These are phyloP conservation scores for Boletus subcaerulescens DNA, from an alignment of 768 basidiomycete species.

Conservation along the genomic window DNA sequence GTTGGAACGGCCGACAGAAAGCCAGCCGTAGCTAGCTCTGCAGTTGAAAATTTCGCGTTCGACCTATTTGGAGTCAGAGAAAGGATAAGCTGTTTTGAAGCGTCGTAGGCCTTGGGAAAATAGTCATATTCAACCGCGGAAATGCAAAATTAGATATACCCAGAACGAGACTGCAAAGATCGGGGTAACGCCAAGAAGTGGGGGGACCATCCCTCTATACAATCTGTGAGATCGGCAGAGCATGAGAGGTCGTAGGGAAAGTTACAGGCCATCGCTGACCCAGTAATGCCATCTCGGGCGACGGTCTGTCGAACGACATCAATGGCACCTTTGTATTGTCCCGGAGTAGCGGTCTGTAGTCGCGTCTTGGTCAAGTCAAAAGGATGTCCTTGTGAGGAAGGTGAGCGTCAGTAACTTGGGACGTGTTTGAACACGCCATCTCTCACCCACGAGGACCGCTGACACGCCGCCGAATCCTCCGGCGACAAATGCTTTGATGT, in stretches of 20 bases:
- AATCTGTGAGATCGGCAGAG: conserved; percentile 43
- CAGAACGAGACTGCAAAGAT: conserved; percentile 99
- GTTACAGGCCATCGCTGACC: conserved; percentile 46
- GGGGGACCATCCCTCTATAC: conserved; percentile 93
- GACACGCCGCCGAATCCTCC: conserved; percentile 90
- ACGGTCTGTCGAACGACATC: conserved; percentile 92
- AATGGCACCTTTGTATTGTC: conserved; percentile 85
- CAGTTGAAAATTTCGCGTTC: conserved; percentile 57
- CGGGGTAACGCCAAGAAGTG: conserved; percentile 91
- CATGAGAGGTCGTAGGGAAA: background rate
- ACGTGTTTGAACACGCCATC: background rate
- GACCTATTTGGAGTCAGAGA: conserved; percentile 74
- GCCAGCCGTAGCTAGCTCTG: conserved; percentile 88
- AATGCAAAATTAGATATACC: conserved; percentile 44
- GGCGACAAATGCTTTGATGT: conserved; percentile 82
- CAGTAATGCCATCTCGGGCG: conserved; percentile 85
- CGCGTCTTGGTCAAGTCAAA: conserved; percentile 98
- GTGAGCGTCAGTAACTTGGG: conserved; percentile 8
- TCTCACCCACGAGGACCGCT: conserved; percentile 86
- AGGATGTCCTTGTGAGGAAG: conserved; percentile 70
- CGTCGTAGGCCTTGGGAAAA: conserved; percentile 76
- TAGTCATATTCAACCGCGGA: conserved; percentile 1
- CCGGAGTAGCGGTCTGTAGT: conserved; percentile 86
- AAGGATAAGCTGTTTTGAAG: conserved; percentile 84
- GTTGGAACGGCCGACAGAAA: conserved; percentile 93